Conservation (phyloP, 768 basidiomycete species). For the Rhizopogon roseolus region DNA sequence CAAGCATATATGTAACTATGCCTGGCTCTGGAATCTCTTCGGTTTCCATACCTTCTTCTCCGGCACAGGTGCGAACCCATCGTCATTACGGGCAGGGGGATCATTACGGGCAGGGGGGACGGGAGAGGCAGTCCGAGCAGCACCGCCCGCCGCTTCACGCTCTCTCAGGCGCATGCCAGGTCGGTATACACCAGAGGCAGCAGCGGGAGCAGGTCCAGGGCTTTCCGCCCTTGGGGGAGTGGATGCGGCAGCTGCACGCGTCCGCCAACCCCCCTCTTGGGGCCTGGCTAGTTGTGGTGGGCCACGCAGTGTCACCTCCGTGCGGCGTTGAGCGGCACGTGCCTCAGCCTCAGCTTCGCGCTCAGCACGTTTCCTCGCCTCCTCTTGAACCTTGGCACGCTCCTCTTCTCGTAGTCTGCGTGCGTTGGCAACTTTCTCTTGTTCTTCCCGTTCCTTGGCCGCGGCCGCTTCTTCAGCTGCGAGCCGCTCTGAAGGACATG, state of each 20-base stretch:
- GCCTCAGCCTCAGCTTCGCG: constrained; percentile 69
- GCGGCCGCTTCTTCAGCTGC: constrained; percentile 55
- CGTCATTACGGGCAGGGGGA: constrained; percentile 45
- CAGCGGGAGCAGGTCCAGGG: constrained; percentile 34
- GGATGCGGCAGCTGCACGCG: constrained; percentile 14
- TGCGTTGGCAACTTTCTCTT: constrained; percentile 46
- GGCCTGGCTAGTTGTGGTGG: constrained; percentile 15
- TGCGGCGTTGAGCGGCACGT: constrained; percentile 36
- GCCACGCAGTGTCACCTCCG: constrained; percentile 18
- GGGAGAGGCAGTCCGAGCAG: constrained; percentile 29
- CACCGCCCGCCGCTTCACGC: constrained; percentile 38
- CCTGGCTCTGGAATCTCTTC: constrained; percentile 10
- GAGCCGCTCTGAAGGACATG: constrained; percentile 36
- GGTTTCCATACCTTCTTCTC: constrained; percentile 22
- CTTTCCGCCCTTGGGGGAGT: constrained; percentile 52
- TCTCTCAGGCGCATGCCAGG: constrained; percentile 50
- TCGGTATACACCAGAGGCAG: constrained; percentile 31
- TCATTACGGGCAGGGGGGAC: constrained; percentile 39
- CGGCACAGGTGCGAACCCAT: constrained; percentile 66
- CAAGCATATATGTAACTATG: background rate
- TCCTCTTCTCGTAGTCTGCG: constrained; percentile 52
- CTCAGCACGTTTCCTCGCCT: constrained; percentile 53
- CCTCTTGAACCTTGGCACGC: constrained; percentile 46
- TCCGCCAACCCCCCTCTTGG: no score
- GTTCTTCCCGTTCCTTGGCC: constrained; percentile 54